Percentiles rank a stretch among this genome's conserved stretches.
Evolutionary conservation across 257 asterid species (phyloP).

Genomic region (Osmanthus fragrans): DNA sequence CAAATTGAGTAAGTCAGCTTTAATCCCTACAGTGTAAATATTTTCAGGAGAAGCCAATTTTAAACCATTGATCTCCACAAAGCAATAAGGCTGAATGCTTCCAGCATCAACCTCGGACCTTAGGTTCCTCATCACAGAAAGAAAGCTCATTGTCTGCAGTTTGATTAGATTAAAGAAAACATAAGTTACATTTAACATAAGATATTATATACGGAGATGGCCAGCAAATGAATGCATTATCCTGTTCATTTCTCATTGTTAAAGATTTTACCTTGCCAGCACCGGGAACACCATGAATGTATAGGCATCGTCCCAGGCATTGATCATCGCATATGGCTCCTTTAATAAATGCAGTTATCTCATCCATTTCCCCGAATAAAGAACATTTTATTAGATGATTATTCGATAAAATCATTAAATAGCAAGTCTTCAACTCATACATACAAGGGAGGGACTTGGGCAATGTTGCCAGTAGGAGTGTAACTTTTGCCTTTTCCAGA

Average conservation of each 20-base stretch:
- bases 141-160: slow-evolving; percentile 94
- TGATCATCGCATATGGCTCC: slow-evolving; percentile 89
- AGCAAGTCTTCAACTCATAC: slow-evolving; percentile 22
- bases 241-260: slow-evolving; percentile 8
- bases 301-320: slow-evolving; percentile 93
- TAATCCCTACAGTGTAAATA: slow-evolving; percentile 70
- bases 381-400: slow-evolving; percentile 25
- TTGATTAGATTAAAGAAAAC: slow-evolving; percentile 33
- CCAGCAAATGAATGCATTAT: slow-evolving; percentile 1
- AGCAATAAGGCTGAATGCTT: slow-evolving; percentile 72
- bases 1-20: no score
- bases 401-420: slow-evolving; percentile 8
- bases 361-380: slow-evolving; percentile 78
- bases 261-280: slow-evolving; percentile 81
- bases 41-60: slow-evolving; percentile 93
- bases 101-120: slow-evolving; percentile 87
- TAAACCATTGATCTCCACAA: slow-evolving; percentile 94
- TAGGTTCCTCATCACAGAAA: slow-evolving; percentile 75
- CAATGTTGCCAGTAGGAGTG: slow-evolving; percentile 81
- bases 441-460: slow-evolving; percentile 93
- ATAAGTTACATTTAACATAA: slow-evolving; percentile 3
- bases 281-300: slow-evolving; percentile 98
- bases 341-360: no score
- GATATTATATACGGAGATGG: slow-evolving; percentile 3
- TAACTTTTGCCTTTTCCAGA: slow-evolving; percentile 83